These are phyloP conservation scores for Euphrasia arctica DNA, from an alignment of 305 asterid species.

Conservation along the genomic window DNA sequence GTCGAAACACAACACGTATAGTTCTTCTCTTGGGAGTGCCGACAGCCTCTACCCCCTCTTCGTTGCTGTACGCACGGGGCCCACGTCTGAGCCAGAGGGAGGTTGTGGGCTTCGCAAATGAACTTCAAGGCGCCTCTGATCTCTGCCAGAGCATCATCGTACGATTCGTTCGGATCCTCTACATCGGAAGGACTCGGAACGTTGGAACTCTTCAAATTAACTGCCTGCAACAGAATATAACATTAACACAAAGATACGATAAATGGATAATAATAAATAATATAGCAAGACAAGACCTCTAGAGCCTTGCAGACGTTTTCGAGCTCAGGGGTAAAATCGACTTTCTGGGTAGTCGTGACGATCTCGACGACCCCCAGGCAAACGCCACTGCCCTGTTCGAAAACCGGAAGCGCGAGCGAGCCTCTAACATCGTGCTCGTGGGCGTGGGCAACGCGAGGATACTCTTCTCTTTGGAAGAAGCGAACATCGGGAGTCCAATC, in stretches of 20 bases:
- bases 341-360: constrained; percentile 59
- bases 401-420: constrained; percentile 80
- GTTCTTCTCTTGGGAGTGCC: constrained; percentile 45
- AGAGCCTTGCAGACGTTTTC: constrained; percentile 75
- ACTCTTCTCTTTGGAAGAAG: constrained; percentile 60
- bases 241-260: background rate
- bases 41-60: constrained; percentile 37
- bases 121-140: constrained; percentile 41
- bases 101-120: constrained; percentile 43
- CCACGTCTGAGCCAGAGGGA: constrained; percentile 75
- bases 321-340: constrained; percentile 58
- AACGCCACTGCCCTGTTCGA: constrained; percentile 61
- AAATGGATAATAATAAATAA: constrained; percentile 1
- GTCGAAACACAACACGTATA: constrained; percentile 48
- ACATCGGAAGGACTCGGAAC: constrained; percentile 32
- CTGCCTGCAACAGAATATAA: constrained; percentile 44
- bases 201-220: constrained; percentile 54
- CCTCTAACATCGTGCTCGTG: constrained; percentile 62
- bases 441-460: constrained; percentile 62
- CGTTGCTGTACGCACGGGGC: constrained; percentile 48
- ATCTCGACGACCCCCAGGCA: constrained; percentile 90
- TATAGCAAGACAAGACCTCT: constrained; percentile 44
- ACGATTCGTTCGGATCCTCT: constrained; percentile 33
- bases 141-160: constrained; percentile 45
- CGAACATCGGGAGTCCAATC: constrained; percentile 96